These are phyloP conservation scores for Mucor piriformis DNA, from an alignment of 371 early-diverging fungal genomes.

Conservation along the genomic window DNA sequence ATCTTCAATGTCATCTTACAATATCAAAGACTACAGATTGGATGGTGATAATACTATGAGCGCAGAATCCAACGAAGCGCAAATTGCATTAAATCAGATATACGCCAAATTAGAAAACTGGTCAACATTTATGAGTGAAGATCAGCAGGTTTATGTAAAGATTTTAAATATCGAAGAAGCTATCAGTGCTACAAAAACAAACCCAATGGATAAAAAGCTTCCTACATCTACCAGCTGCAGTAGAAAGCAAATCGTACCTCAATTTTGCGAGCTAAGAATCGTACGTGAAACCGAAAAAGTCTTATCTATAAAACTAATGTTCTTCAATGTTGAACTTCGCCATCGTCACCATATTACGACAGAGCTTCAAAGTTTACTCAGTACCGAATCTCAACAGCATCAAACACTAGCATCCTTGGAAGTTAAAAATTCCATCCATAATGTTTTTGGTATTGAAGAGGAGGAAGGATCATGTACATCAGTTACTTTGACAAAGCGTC, in stretches of 20 bases:
- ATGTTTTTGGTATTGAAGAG: not conserved
- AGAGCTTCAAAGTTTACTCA: slow-evolving; percentile 33
- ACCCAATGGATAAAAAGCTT: not conserved
- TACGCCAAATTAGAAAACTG: slow-evolving; percentile 28
- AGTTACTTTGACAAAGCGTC: slow-evolving; percentile 36
- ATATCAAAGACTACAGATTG: not conserved
- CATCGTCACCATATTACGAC: slow-evolving; percentile 35
- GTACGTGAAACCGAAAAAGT: slow-evolving; percentile 33
- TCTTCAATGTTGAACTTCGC: slow-evolving; percentile 49
- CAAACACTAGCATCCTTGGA: not conserved
- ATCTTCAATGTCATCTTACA: not conserved
- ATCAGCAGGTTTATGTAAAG: slow-evolving; percentile 24
- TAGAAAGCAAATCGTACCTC: slow-evolving; percentile 9
- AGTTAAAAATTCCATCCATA: not conserved
- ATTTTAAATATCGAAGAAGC: not conserved
- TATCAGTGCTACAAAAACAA: not conserved
- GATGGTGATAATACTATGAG: not conserved
- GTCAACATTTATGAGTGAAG: slow-evolving; percentile 39
- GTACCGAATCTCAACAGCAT: not conserved
- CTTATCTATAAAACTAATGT: slow-evolving; percentile 32
- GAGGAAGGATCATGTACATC: not conserved
- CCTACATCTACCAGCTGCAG: not conserved
- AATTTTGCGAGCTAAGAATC: slow-evolving; percentile 37
- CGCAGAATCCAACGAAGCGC: slow-evolving; percentile 6
- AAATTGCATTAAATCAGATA: slow-evolving; percentile 2